Percentiles rank a stretch among this genome's conserved stretches.
These are phyloP conservation scores for Podospora didyma DNA, from an alignment of 495 filamentous ascomycete genomes.

Conservation along the genomic window DNA sequence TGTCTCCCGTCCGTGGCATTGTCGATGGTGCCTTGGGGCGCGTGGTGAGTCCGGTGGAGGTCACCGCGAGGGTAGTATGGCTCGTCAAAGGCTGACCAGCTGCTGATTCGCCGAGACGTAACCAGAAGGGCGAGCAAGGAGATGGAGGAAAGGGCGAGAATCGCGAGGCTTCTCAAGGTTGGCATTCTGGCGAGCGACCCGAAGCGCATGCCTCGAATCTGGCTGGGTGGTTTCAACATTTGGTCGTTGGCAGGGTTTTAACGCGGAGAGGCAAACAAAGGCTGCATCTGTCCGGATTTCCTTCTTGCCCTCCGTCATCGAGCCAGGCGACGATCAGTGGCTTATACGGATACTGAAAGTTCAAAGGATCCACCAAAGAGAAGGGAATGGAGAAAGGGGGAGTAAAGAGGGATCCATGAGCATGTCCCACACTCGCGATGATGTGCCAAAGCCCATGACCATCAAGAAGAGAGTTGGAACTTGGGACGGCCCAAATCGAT, in stretches of 20 bases:
- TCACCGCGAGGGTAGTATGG: conserved; percentile 11
- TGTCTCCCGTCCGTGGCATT: conserved; percentile 3
- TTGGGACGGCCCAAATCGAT: no score
- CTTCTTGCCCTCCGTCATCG: not conserved
- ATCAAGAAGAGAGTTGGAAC: no score
- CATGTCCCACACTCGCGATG: no score
- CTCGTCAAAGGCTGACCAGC: conserved; percentile 22
- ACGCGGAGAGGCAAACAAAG: not conserved
- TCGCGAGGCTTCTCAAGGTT: conserved; percentile 2
- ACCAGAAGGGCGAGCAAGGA: conserved; percentile 26
- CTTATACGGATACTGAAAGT: no score
- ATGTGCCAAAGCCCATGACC: no score
- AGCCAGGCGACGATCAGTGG: not conserved
- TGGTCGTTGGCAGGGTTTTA: not conserved
- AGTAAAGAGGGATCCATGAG: no score
- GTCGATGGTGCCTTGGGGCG: not conserved
- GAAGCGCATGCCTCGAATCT: not conserved
- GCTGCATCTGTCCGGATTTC: not conserved
- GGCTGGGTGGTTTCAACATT: not conserved
- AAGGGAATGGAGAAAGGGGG: no score
- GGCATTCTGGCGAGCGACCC: not conserved
- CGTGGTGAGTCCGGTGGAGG: conserved; percentile 12
- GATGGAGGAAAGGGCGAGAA: conserved; percentile 14
- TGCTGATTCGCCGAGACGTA: conserved; percentile 21
- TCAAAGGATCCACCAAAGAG: no score